Evolutionary conservation across 2,329 filamentous ascomycete species (phyloP).

Genomic region (Pyricularia sp.): DNA sequence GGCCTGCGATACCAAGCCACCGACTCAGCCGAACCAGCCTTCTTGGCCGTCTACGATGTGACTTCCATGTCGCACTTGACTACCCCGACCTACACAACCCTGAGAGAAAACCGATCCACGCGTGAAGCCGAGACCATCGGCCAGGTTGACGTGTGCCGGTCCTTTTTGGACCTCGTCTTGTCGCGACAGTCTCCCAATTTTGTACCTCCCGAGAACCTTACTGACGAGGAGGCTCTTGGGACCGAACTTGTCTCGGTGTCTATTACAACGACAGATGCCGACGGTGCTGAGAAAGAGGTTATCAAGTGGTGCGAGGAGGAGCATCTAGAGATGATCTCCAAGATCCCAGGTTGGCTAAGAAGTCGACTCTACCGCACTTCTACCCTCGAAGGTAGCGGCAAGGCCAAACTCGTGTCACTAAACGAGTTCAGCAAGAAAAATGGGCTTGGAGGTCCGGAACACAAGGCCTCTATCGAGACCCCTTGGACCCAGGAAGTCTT

Average conservation of each 20-base stretch:
- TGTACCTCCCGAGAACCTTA: conserved; percentile 47
- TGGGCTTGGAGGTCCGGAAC: conserved; percentile 55
- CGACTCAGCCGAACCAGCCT: conserved; percentile 55
- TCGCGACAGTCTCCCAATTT: conserved; percentile 48
- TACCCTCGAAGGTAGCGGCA: conserved; percentile 44
- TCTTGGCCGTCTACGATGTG: conserved; percentile 76
- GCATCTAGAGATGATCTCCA: conserved; percentile 61
- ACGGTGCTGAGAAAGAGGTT: conserved; percentile 39
- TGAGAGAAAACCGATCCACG: conserved; percentile 48
- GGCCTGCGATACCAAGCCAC: conserved; percentile 70
- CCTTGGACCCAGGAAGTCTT: conserved; percentile 51
- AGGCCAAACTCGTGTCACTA: conserved; percentile 53
- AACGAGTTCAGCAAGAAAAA: conserved; percentile 65
- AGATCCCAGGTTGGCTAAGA: conserved; percentile 71
- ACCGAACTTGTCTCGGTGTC: conserved; percentile 55
- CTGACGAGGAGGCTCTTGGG: conserved; percentile 48
- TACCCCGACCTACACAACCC: conserved; percentile 57
- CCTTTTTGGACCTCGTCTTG: conserved; percentile 59
- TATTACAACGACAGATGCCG: conserved; percentile 37
- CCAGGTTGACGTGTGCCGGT: conserved; percentile 55
- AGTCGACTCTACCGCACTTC: conserved; percentile 63
- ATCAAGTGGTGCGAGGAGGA: conserved; percentile 69
- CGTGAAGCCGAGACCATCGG: conserved; percentile 45
- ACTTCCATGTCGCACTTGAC: conserved; percentile 63
- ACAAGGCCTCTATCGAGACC: conserved; percentile 53